Conservation (phyloP, 2,329 filamentous ascomycete genomes). For the Macrophomina phaseolina region DNA sequence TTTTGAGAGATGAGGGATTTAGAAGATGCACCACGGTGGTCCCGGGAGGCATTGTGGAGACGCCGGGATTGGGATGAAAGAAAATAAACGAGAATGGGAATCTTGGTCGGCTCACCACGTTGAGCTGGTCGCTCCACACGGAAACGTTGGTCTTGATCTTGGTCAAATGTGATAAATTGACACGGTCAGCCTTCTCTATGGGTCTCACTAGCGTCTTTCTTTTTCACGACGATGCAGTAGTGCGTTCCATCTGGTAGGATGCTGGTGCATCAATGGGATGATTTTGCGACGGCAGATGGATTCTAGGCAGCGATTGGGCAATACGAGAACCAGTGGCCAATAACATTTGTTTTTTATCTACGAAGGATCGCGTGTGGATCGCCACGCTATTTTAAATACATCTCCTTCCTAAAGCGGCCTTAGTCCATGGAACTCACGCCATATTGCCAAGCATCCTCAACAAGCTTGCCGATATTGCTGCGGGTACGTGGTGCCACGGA, state of each 20-base stretch:
- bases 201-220: background rate
- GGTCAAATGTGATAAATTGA: background rate
- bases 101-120: too few species aligned
- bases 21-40: too few species aligned
- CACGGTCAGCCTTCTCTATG: background rate
- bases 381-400: background rate
- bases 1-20: too few species aligned
- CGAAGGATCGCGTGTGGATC: background rate
- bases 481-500: background rate
- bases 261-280: background rate
- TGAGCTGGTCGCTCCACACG: too few species aligned
- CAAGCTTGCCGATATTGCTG: background rate
- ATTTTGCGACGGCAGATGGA: background rate
- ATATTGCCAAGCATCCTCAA: background rate
- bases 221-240: background rate
- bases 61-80: too few species aligned
- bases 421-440: background rate
- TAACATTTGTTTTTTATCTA: background rate
- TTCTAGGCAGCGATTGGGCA: background rate
- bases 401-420: background rate
- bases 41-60: too few species aligned
- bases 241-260: background rate
- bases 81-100: too few species aligned
- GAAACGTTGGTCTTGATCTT: too few species aligned
- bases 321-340: conserved; percentile 4